Base-by-base conservation (phyloP, 805 yeast genomes). In the Nakazawaea ernobii region DNA sequence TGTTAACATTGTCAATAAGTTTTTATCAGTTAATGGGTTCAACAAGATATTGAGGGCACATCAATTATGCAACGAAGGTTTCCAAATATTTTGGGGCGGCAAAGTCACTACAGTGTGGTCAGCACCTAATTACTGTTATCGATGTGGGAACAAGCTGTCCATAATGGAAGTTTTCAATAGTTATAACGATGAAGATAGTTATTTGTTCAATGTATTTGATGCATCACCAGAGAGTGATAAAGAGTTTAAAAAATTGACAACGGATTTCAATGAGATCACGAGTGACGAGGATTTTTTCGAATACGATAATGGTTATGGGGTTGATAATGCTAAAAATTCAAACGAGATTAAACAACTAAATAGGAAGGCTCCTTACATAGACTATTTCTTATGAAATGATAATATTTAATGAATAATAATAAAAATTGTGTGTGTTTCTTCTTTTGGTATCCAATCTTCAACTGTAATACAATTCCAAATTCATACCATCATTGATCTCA, bases 61-160 rank as follows among this genome's bases (percentile, higher is more conserved):
- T 62, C 99, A 94, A 63, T 71, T 94, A 35, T 95, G 99, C 62
- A 94, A 94, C 59, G 96, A 92, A 59, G 99, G 99, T 1, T 94
- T 82, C 60, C 96, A 92, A 54, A 82, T 88, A 45, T 82, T 91
- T 59, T 94, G 96, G 78, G 80, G 81, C 48, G 97, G 96, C 3
- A 75, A 86, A 52, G 87, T 95, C 40, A 83, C 95, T 33, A 94
- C 99, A 0, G 98, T 94, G 7, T 94, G 99, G 99, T 84, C 94
- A 0, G 99, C 99, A 0, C 99, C 99, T 0, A 94, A 94, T 61
- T 94, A 94, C 61, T 94, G 99, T 61, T 94, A 94, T 59, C 66
- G 99, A 52, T 94, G 99, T 64, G 99, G 99, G 0, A 94, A 94
- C 61, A 81, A 89, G 61, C 99, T 99, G 4, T 86, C 96, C n/a